phyloP scores from a whole-genome alignment of 768 basidiomycete genomes.

The Antrodiella citrinella region DNA sequence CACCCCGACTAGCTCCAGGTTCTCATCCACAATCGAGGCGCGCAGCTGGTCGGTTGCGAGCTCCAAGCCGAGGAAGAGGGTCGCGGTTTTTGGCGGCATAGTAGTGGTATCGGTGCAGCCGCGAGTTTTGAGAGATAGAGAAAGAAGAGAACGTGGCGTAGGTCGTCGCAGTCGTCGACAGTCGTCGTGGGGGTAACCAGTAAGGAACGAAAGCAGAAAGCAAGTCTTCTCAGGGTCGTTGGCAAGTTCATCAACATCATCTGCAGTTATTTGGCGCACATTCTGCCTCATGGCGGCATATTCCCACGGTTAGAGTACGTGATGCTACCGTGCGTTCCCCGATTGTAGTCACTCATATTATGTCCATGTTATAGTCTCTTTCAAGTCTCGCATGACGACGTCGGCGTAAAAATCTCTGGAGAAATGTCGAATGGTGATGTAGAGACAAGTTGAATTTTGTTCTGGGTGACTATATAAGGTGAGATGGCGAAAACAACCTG shows the following conservation, averaged over 20 bases:
- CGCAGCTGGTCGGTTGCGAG: conserved; percentile 78
- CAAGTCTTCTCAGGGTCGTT: conserved; percentile 1
- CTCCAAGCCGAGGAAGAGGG: conserved; percentile 82
- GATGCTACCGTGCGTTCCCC: too few relatives aligned
- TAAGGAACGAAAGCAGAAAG: conserved; percentile 12
- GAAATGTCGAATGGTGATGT: too few relatives aligned
- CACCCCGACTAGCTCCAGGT: conserved; percentile 72
- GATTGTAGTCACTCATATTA: too few relatives aligned
- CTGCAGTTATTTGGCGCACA: background rate
- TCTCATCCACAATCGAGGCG: conserved; percentile 78
- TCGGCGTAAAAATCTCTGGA: too few relatives aligned
- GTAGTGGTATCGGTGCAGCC: conserved; percentile 1
- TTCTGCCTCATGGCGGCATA: background rate
- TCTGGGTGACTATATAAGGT: too few relatives aligned
- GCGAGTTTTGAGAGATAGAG: conserved; percentile 4
- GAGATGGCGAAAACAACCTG: too few relatives aligned
- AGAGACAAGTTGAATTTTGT: too few relatives aligned
- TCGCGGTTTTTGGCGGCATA: conserved; percentile 31
- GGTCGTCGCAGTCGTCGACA: conserved; percentile 10
- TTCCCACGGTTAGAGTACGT: background rate
- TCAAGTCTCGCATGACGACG: too few relatives aligned
- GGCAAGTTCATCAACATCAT: background rate
- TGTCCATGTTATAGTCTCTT: too few relatives aligned
- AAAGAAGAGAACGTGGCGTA: conserved; percentile 8
- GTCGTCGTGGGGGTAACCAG: conserved; percentile 13